phyloP scores from a whole-genome alignment of 148 eudicot species.

The Bassia scoparia region DNA sequence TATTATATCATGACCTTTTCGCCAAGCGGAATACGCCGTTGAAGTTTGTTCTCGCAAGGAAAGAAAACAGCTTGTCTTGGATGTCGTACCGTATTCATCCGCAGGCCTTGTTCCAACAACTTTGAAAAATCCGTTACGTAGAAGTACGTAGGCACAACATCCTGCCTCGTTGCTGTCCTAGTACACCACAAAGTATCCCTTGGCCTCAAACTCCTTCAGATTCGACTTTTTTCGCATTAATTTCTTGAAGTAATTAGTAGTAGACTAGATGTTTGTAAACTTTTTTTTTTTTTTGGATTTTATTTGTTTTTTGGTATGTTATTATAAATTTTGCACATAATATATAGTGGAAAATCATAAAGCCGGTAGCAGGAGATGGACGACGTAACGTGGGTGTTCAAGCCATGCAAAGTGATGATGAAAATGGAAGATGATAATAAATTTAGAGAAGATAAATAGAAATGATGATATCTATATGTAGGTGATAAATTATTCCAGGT shows the following conservation, averaged over 20 bases:
- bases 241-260: not conserved
- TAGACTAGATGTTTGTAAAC: no score
- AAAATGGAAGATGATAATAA: conserved; percentile 2
- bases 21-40: conserved; percentile 15
- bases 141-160: conserved; percentile 41
- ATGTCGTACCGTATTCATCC: conserved; percentile 45
- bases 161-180: conserved; percentile 50
- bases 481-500: conserved; percentile 1
- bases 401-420: conserved; percentile 28
- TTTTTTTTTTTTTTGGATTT: not conserved
- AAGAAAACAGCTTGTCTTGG: conserved; percentile 39
- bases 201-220: conserved; percentile 34
- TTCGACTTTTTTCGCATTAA: conserved; percentile 31
- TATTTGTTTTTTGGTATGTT: no score
- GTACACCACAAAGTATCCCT: conserved; percentile 74
- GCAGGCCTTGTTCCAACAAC: conserved; percentile 52
- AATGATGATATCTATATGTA: not conserved
- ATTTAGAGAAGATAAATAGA: not conserved
- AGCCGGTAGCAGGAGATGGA: no score
- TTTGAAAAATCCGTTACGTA: conserved; percentile 47
- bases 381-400: conserved; percentile 40
- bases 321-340: no score
- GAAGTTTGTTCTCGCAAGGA: conserved; percentile 57
- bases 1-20: not conserved
- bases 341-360: no score